phyloP scores from a whole-genome alignment of 106 monocot genomes.

The Acorus gramineus region DNA sequence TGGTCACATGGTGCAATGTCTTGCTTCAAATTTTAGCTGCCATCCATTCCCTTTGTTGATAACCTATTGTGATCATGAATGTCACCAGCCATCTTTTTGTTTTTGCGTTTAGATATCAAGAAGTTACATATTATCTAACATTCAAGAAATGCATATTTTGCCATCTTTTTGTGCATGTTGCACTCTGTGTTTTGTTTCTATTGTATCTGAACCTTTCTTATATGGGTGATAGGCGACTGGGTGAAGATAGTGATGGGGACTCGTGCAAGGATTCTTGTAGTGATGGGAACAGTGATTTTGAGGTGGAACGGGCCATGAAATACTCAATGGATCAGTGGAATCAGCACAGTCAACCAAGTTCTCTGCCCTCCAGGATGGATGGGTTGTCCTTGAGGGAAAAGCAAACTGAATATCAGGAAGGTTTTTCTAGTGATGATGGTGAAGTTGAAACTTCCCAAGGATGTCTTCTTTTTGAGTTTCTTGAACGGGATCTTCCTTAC shows the following conservation, averaged over 20 bases:
- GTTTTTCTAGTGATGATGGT: conserved; percentile 48
- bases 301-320: conserved; percentile 36
- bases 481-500: conserved; percentile 54
- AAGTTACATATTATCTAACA: no score
- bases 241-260: conserved; percentile 49
- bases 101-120: no score
- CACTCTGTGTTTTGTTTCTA: background rate
- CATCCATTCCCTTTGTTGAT: no score
- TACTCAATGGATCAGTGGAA: conserved; percentile 12
- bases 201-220: background rate
- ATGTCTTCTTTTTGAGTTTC: conserved; percentile 43
- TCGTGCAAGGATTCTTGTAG: conserved; percentile 47
- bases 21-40: no score
- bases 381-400: conserved; percentile 26
- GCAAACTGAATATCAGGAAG: conserved; percentile 17
- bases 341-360: conserved; percentile 3
- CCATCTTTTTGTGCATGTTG: no score
- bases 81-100: no score
- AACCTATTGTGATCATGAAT: no score
- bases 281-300: conserved; percentile 63
- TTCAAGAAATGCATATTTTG: no score
- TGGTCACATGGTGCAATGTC: no score
- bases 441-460: conserved; percentile 37
- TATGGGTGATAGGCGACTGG: conserved; percentile 18
- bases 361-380: conserved; percentile 11